Evolutionary conservation across 257 asterid species (phyloP), one percentile per base, ranked within the genome.

Genomic region (Rehmannia glutinosa): DNA sequence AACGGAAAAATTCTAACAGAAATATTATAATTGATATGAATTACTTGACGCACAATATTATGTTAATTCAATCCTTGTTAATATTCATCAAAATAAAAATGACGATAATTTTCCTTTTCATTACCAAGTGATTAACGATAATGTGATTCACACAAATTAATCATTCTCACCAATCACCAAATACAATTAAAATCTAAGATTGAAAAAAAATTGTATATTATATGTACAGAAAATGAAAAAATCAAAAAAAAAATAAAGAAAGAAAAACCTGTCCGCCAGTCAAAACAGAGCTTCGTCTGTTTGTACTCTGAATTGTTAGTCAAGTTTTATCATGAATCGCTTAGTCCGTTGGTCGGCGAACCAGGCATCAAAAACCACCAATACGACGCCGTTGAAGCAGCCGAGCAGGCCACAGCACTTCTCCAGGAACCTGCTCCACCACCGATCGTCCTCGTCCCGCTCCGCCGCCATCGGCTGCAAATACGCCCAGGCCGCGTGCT

Each of bases 401-500:
- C 72, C 70, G 33, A 82, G 68, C 64, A 82, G 2, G 28, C 75
- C 66, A 56, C 69, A 12, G 21, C 72, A 47, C 5, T 38, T 74
- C 1, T 71, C 64, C 70, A 33, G 68, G 21, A 80, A 13, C 10
- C 66, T 58, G 12, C 63, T 62, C 62, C 80, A 76, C 73, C 76
- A 21, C 9, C 67, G 64, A 11, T 39, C 46, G 27, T 41, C 64
- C 0, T 20, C 62, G 17, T 24, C 61, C 8, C 15, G 75, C 42
- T 8, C 55, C 38, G 16, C 46, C 46, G 3, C 54, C 83, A 68
- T 51, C 23, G 90, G 92, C 39, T 78, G 87, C 36, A 89, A 81
- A 60, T 85, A 89, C 13, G 95, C 95, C 92, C 90, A 80, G 15
- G 92, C 95, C 2, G 95, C 96, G 33, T 73, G 88, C 79, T 89